A percentile compares a stretch with the other conserved stretches of the same genome.
Evolutionary conservation across 106 monocot species (phyloP).

Genomic region (Dendrobium officinale): DNA sequence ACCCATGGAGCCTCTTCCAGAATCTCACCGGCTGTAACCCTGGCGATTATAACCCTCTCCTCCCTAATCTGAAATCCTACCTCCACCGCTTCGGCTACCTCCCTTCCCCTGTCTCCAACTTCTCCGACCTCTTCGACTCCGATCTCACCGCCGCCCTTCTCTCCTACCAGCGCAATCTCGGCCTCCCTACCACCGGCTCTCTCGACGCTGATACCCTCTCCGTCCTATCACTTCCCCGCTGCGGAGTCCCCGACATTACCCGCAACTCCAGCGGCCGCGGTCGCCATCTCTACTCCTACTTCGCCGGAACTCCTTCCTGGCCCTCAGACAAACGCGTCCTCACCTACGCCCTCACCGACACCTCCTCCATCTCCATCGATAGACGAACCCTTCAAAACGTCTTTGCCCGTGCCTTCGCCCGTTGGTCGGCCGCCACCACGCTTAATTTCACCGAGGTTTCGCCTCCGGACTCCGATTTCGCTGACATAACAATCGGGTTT

Average conservation of each 20-base stretch:
- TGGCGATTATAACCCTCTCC: constrained; percentile 38
- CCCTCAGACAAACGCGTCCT: constrained; percentile 27
- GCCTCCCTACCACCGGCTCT: constrained; percentile 49
- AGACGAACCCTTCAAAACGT: constrained; percentile 28
- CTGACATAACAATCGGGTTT: constrained; percentile 82
- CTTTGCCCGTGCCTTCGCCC: constrained; percentile 62
- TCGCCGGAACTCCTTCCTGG: constrained; percentile 66
- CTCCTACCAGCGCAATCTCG: constrained; percentile 67
- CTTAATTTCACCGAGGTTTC: constrained; percentile 35
- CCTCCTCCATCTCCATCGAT: constrained; percentile 32
- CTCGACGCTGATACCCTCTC: constrained; percentile 60
- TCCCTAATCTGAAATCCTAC: constrained; percentile 57
- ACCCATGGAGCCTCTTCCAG: constrained; percentile 48
- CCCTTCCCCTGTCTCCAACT: constrained; percentile 23
- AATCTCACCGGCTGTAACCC: constrained; percentile 61
- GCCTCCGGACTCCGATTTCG: constrained; percentile 10
- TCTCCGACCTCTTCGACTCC: constrained; percentile 62
- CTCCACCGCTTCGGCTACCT: constrained; percentile 71
- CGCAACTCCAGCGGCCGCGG: constrained; percentile 36
- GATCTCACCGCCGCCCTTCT: constrained; percentile 39
- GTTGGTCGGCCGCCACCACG: constrained; percentile 60
- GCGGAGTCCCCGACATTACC: constrained; percentile 75
- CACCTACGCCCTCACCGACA: constrained; percentile 52
- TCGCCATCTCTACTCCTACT: constrained; percentile 63
- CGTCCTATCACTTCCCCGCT: constrained; percentile 59